Percentiles rank a stretch among this genome's conserved stretches.
These are phyloP conservation scores for Microsporum canis DNA, from an alignment of 2,329 filamentous ascomycete species.

Conservation along the genomic window DNA sequence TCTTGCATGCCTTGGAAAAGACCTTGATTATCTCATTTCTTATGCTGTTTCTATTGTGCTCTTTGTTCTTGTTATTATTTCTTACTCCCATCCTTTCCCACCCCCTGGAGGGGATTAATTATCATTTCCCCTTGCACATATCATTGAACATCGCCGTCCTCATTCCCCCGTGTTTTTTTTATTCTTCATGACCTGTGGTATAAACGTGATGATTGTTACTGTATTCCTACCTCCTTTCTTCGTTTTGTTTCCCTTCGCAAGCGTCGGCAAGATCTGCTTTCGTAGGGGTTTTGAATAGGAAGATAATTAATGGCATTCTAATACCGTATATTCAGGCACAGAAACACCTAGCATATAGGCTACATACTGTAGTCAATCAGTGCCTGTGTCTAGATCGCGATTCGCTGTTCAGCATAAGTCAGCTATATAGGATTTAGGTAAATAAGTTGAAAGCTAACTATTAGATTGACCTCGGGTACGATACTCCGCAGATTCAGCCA, in stretches of 20 bases:
- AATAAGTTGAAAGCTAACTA: no score
- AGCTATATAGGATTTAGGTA: no score
- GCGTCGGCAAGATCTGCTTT: not conserved
- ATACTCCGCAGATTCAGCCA: no score
- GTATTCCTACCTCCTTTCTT: not conserved
- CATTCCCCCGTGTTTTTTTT: not conserved
- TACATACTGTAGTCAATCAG: not conserved
- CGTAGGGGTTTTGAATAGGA: not conserved
- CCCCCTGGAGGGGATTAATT: conserved; percentile 2
- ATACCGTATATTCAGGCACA: not conserved
- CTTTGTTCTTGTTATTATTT: not conserved
- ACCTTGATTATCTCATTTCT: not conserved
- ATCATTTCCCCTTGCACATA: conserved; percentile 3
- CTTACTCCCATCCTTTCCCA: not conserved
- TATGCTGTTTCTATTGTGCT: not conserved
- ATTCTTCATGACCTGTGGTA: conserved; percentile 2
- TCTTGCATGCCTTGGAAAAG: not conserved
- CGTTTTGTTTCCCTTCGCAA: not conserved
- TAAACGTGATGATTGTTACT: conserved; percentile 1
- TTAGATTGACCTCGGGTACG: no score
- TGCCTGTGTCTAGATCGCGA: no score
- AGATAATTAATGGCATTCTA: not conserved
- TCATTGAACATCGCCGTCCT: not conserved
- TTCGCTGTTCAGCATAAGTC: no score
- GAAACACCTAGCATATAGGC: not conserved